These are phyloP conservation scores for Backusella circina DNA, from an alignment of 192 early-diverging fungal genomes.

Conservation along the genomic window DNA sequence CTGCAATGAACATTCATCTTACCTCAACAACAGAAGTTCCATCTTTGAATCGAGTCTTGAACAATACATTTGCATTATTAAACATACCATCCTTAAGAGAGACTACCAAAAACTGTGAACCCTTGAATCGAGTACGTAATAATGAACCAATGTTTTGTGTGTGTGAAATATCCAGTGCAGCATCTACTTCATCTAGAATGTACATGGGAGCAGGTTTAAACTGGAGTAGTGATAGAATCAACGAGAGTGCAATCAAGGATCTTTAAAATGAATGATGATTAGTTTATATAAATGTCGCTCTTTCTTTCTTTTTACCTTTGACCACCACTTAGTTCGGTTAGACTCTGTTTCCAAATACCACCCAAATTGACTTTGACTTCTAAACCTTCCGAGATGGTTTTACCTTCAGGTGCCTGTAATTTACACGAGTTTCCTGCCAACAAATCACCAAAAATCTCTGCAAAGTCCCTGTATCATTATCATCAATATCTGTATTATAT, in stretches of 20 bases:
- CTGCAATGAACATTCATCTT: not conserved
- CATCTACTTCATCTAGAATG: conserved; percentile 98
- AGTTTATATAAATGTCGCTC: not conserved
- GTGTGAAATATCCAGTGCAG: conserved; percentile 95
- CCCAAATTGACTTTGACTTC: conserved; percentile 95
- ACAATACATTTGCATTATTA: conserved; percentile 97
- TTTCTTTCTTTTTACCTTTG: conserved; percentile 57
- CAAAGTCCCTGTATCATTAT: conserved; percentile 80
- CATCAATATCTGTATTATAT: not conserved
- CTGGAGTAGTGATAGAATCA: conserved; percentile 94
- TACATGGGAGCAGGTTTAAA: conserved; percentile 99
- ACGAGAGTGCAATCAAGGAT: conserved; percentile 92
- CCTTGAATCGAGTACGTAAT: conserved; percentile 88
- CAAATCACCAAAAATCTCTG: conserved; percentile 91
- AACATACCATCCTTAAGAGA: conserved; percentile 99
- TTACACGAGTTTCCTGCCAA: conserved; percentile 89
- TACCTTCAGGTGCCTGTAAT: conserved; percentile 81
- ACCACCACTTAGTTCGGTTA: conserved; percentile 96
- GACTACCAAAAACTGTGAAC: conserved; percentile 97
- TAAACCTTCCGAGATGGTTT: conserved; percentile 77
- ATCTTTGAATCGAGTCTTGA: conserved; percentile 89
- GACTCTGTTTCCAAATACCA: conserved; percentile 94
- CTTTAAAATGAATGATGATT: conserved; percentile 38
- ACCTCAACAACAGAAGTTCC: conserved; percentile 91
- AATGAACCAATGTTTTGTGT: conserved; percentile 99